phyloP scores from a whole-genome alignment of 768 basidiomycete genomes.

The Podaxis sp. region DNA sequence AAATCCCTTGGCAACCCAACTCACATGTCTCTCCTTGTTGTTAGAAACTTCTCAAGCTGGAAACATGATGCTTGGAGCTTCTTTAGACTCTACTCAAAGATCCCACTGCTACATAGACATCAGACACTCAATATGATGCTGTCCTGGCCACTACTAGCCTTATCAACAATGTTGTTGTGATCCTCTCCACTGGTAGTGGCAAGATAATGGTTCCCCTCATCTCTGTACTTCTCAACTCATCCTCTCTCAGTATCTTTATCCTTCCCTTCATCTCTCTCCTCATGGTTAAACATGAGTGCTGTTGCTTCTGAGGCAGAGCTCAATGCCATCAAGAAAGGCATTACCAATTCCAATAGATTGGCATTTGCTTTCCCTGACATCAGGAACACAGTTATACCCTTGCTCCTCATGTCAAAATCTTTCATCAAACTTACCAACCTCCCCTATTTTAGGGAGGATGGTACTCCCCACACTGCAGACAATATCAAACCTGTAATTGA shows the following conservation, averaged over 20 bases:
- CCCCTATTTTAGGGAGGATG: no score
- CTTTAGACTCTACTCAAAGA: slow-evolving; percentile 4
- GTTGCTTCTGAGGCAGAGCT: no score
- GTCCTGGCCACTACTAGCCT: slow-evolving; percentile 14
- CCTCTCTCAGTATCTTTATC: slow-evolving; percentile 19
- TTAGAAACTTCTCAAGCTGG: neutral
- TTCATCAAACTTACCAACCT: no score
- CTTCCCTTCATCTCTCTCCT: slow-evolving; percentile 24
- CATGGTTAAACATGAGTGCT: no score
- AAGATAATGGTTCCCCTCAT: slow-evolving; percentile 27
- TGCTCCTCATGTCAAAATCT: no score
- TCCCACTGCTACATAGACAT: slow-evolving; percentile 19
- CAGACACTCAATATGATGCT: slow-evolving; percentile 18
- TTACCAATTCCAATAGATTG: no score
- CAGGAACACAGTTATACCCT: no score
- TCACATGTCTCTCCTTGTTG: neutral
- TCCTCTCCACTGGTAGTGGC: slow-evolving; percentile 25
- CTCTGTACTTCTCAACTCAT: slow-evolving; percentile 18
- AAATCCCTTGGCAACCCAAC: neutral
- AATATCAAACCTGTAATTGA: no score
- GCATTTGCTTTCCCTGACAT: no score
- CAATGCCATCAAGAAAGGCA: no score
- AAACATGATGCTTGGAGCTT: neutral
- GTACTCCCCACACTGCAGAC: no score
- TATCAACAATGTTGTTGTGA: slow-evolving; percentile 22